Conservation (phyloP, 345 rosid genomes). For the Euphorbia tirucalli region DNA sequence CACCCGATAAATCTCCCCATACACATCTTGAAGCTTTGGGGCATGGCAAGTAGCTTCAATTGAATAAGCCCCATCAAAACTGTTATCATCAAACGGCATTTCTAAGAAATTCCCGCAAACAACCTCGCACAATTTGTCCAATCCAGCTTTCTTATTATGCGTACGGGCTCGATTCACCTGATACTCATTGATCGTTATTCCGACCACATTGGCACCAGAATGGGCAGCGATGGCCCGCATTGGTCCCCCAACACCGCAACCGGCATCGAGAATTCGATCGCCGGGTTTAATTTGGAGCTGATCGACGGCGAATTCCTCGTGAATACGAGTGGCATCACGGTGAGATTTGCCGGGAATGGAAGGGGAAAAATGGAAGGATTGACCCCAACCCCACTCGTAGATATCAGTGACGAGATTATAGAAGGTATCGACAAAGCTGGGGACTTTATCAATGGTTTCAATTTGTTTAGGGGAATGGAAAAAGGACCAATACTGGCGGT, state of each 20-base stretch:
- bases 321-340: slow-evolving; percentile 78
- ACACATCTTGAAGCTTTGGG: slow-evolving; percentile 79
- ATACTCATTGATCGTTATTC: slow-evolving; percentile 92
- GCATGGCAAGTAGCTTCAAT: slow-evolving; percentile 98
- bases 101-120: slow-evolving; percentile 82
- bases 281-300: slow-evolving; percentile 60
- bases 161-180: slow-evolving; percentile 81
- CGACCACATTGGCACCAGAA: slow-evolving; percentile 74
- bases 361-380: slow-evolving; percentile 94
- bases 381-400: slow-evolving; percentile 99
- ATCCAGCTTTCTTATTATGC: slow-evolving; percentile 85
- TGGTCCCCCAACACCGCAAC: slow-evolving; percentile 96
- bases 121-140: slow-evolving; percentile 72
- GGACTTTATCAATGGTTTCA: slow-evolving; percentile 70
- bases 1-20: slow-evolving; percentile 71
- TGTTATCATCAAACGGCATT: slow-evolving; percentile 78
- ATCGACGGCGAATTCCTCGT: slow-evolving; percentile 84
- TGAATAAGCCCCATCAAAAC: slow-evolving; percentile 93
- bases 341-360: slow-evolving; percentile 66
- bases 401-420: slow-evolving; percentile 92
- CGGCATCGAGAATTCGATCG: slow-evolving; percentile 65
- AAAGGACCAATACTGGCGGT: slow-evolving; percentile 69
- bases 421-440: slow-evolving; percentile 86
- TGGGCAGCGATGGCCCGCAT: slow-evolving; percentile 96
- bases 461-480: slow-evolving; percentile 83